Conservation (phyloP, 495 filamentous ascomycete genomes). For the Aspergillus nanangensis region DNA sequence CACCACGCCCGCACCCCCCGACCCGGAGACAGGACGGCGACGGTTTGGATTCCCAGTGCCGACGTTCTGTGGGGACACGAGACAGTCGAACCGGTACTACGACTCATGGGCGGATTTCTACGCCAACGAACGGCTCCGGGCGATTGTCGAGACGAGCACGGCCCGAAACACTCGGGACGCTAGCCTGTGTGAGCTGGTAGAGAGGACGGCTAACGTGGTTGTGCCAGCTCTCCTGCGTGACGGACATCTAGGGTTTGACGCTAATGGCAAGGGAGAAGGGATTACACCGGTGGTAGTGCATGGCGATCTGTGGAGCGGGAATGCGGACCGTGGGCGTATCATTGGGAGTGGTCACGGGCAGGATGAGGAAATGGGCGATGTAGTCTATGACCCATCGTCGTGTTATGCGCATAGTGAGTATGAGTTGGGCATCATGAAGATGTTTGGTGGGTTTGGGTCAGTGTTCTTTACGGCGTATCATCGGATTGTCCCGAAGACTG, state of each 20-base stretch:
- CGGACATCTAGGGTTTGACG: constrained; percentile 54
- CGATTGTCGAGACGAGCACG: constrained; percentile 56
- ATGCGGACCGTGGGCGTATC: constrained; percentile 65
- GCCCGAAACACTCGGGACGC: constrained; percentile 58
- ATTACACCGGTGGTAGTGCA: constrained; percentile 76
- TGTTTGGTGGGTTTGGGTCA: constrained; percentile 87
- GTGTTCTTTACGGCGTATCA: constrained; percentile 75
- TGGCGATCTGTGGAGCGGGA: constrained; percentile 90
- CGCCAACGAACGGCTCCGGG: constrained; percentile 63
- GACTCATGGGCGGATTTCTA: constrained; percentile 80
- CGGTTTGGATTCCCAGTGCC: constrained; percentile 78
- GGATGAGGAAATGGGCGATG: constrained; percentile 59
- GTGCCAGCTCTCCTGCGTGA: constrained; percentile 71
- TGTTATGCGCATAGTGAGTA: constrained; percentile 86
- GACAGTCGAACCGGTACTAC: constrained; percentile 68
- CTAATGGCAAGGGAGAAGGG: constrained; percentile 36
- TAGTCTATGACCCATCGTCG: constrained; percentile 77
- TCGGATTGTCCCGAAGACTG: constrained; percentile 65
- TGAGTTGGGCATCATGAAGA: constrained; percentile 88
- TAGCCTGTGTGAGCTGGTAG: constrained; percentile 56
- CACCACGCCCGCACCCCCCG: constrained; percentile 65
- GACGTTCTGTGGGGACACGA: constrained; percentile 82
- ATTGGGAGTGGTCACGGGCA: constrained; percentile 30
- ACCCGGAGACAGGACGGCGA: constrained; percentile 43
- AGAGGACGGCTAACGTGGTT: constrained; percentile 54